These are phyloP conservation scores for Stachybotrys echinatus DNA, from an alignment of 2,329 filamentous ascomycete genomes.

Conservation along the genomic window DNA sequence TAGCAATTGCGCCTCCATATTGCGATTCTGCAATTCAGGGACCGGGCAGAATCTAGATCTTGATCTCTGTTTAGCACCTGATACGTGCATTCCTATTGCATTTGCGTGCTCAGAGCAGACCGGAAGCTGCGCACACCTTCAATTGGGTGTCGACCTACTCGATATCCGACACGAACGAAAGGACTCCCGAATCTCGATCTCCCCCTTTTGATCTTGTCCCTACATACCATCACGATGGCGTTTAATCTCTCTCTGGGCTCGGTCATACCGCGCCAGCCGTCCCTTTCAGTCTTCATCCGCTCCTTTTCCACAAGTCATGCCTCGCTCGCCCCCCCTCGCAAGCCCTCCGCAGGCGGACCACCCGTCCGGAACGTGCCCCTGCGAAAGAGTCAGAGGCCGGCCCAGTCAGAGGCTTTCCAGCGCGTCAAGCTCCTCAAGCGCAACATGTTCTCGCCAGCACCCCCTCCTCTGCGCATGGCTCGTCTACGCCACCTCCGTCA, in stretches of 20 bases:
- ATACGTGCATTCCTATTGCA: too few species aligned
- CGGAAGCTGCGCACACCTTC: too few species aligned
- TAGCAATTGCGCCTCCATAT: too few species aligned
- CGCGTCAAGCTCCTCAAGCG: constrained; percentile 39
- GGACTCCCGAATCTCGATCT: not conserved
- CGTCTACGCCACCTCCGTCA: constrained; percentile 85
- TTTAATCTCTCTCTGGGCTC: not conserved
- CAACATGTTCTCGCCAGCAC: constrained; percentile 46
- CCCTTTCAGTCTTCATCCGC: constrained; percentile 8
- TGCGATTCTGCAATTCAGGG: too few species aligned
- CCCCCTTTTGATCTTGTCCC: not conserved
- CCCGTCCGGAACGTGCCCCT: constrained; percentile 14
- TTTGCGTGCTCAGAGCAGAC: too few species aligned
- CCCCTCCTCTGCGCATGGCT: constrained; percentile 76
- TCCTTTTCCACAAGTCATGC: constrained; percentile 25
- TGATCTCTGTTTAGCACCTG: too few species aligned
- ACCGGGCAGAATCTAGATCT: too few species aligned
- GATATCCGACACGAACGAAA: not conserved
- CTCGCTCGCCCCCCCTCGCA: constrained; percentile 21
- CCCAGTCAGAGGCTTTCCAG: constrained; percentile 32
- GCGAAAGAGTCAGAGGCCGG: constrained; percentile 18
- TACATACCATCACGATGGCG: not conserved
- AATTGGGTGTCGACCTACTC: too few species aligned
- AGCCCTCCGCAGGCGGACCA: constrained; percentile 15
- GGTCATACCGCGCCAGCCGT: not conserved